A percentile compares a stretch with the other conserved stretches of the same genome.
phyloP scores from a whole-genome alignment of 2,329 filamentous ascomycete species.

The Diaporthe ampelina region DNA sequence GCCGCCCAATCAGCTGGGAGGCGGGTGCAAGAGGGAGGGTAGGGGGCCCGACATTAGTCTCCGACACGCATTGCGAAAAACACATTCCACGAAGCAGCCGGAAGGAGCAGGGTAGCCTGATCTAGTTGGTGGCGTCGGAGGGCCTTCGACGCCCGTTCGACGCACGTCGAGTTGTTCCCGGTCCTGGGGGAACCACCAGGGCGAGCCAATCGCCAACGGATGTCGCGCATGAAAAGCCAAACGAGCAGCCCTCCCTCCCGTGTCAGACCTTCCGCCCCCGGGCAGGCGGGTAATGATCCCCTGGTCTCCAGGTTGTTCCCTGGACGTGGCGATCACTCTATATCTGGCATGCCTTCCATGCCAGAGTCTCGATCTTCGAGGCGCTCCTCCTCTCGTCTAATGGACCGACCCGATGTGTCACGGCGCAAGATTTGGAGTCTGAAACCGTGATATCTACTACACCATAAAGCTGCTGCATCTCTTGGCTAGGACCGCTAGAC shows the following conservation, averaged over 20 bases:
- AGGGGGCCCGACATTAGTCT: conserved; percentile 1
- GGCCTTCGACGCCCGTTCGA: no score
- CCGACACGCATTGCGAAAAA: conserved; percentile 3
- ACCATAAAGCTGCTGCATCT: not conserved
- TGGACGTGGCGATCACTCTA: conserved; percentile 16
- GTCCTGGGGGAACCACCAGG: not conserved
- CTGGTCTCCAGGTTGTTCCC: conserved; percentile 20
- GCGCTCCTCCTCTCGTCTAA: conserved; percentile 12
- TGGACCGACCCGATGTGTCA: conserved; percentile 6
- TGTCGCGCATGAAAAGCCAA: conserved; percentile 29
- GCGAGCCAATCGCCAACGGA: conserved; percentile 16
- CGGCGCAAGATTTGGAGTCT: not conserved
- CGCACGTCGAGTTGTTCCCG: not conserved
- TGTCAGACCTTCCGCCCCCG: conserved; percentile 3
- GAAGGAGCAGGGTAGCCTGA: not conserved
- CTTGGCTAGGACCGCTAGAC: conserved; percentile 13
- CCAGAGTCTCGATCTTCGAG: conserved; percentile 15
- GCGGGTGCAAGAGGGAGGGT: not conserved
- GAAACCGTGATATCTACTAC: conserved; percentile 3
- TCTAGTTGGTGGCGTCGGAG: conserved; percentile 2
- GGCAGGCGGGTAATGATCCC: conserved; percentile 18
- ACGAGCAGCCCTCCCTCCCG: conserved; percentile 27
- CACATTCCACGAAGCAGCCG: conserved; percentile 20
- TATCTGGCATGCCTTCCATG: conserved; percentile 19
- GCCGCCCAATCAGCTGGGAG: conserved; percentile 12